Evolutionary conservation across 208 protist genomes (phyloP).

Genomic region (Endotrypanum monterogeii): DNA sequence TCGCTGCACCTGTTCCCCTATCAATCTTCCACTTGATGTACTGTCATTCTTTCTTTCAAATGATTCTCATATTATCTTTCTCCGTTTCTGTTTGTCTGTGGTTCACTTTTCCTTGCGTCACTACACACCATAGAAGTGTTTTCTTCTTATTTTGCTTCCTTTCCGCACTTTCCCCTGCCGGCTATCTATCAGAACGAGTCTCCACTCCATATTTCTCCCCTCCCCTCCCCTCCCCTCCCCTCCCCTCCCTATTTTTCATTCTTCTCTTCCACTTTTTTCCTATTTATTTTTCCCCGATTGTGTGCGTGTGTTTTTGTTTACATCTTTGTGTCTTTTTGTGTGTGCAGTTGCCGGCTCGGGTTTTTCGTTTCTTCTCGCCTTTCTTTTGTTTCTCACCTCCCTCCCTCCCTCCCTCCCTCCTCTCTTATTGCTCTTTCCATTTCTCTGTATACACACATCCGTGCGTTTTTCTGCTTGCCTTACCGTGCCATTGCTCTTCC

Average conservation of each 20-base stretch:
- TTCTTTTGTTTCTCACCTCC: not conserved
- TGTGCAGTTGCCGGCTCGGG: not conserved
- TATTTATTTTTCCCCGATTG: not conserved
- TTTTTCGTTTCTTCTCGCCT: not conserved
- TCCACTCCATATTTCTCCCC: not conserved
- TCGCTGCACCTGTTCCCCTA: not conserved
- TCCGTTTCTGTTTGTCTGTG: not conserved
- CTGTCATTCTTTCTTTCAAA: not conserved
- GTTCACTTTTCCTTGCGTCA: too few relatives aligned
- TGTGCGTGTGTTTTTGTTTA: not conserved
- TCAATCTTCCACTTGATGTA: not conserved
- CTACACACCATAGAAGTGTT: not conserved
- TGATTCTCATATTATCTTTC: not conserved
- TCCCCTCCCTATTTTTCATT: conserved; percentile 2
- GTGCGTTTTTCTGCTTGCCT: not conserved
- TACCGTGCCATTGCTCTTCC: not conserved
- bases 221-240: not conserved
- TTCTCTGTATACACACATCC: not conserved
- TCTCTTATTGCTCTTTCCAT: not conserved
- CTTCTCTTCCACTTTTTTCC: conserved; percentile 2
- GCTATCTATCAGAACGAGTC: conserved; percentile 4
- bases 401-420: not conserved
- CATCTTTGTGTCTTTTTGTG: not conserved
- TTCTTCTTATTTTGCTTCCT: not conserved
- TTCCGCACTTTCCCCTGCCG: not conserved